Conservation (phyloP, 257 asterid genomes). For the Petrea volubilis region DNA sequence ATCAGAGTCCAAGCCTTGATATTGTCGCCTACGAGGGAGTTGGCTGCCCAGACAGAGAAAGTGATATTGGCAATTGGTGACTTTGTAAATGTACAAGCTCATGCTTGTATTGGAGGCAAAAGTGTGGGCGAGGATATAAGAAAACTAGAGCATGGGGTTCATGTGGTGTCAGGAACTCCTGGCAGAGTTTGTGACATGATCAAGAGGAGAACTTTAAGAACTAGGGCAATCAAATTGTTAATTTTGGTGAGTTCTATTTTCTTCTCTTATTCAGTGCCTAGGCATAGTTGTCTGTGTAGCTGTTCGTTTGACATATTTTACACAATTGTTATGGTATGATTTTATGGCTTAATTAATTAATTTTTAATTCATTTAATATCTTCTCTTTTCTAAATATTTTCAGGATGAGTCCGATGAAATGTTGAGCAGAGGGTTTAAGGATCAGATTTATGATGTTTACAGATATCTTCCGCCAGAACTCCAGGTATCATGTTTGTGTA, state of each 20-base stretch:
- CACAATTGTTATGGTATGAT: background rate
- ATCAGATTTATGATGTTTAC: slow-evolving; percentile 96
- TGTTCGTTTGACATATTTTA: slow-evolving; percentile 9
- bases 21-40: slow-evolving; percentile 94
- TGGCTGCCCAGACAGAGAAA: slow-evolving; percentile 94
- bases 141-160: slow-evolving; percentile 94
- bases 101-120: slow-evolving; percentile 97
- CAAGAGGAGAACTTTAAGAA: slow-evolving; percentile 88
- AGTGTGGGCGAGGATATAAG: slow-evolving; percentile 95
- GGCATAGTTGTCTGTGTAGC: background rate
- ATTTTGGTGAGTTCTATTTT: slow-evolving; percentile 59
- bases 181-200: slow-evolving; percentile 99
- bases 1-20: slow-evolving; percentile 93
- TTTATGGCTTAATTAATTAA: background rate
- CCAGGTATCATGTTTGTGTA: slow-evolving; percentile 48
- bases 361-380: background rate
- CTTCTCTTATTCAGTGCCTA: slow-evolving; percentile 3
- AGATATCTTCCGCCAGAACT: slow-evolving; percentile 99
- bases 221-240: slow-evolving; percentile 78
- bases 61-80: slow-evolving; percentile 91
- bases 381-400: slow-evolving; percentile 13
- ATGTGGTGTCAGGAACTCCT: slow-evolving; percentile 98
- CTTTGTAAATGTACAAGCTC: slow-evolving; percentile 83
- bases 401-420: slow-evolving; percentile 99
- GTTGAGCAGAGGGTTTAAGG: slow-evolving; percentile 98